Evolutionary conservation across 73 alveolate species (phyloP).

Genomic region (Paramecium octaurelia): DNA sequence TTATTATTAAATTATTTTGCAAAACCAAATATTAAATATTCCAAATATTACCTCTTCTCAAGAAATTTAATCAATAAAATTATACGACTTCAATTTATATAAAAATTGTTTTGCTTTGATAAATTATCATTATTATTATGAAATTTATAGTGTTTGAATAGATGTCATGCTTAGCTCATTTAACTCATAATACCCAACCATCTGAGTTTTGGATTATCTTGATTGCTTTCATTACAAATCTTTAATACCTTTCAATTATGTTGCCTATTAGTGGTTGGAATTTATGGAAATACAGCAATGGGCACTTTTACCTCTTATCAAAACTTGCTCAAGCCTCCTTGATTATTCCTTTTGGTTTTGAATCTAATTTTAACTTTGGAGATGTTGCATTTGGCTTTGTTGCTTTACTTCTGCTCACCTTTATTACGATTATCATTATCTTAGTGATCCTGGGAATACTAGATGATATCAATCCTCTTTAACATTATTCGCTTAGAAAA

Average conservation of each 20-base stretch:
- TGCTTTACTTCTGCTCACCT: background rate
- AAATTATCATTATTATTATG: background rate
- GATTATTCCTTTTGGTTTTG: background rate
- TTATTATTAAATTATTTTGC: background rate
- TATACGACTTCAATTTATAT: background rate
- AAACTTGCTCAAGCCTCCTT: background rate
- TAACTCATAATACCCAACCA: background rate
- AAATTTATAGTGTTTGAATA: background rate
- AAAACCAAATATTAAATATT: background rate
- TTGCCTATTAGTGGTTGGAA: constrained; percentile 19
- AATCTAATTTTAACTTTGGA: background rate
- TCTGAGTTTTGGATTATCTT: background rate
- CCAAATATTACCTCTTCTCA: background rate
- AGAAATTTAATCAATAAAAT: background rate
- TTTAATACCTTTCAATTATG: background rate
- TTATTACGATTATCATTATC: background rate
- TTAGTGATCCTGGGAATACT: background rate
- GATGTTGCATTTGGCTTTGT: background rate
- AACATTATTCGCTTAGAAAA: background rate
- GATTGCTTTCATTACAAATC: background rate
- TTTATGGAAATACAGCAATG: background rate
- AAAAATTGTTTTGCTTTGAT: background rate
- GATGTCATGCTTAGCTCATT: background rate
- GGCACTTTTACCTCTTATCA: background rate
- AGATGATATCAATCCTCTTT: background rate